Conservation (phyloP, 1,284 basidiomycete genomes). For the Cutaneotrichosporon dermatis region DNA sequence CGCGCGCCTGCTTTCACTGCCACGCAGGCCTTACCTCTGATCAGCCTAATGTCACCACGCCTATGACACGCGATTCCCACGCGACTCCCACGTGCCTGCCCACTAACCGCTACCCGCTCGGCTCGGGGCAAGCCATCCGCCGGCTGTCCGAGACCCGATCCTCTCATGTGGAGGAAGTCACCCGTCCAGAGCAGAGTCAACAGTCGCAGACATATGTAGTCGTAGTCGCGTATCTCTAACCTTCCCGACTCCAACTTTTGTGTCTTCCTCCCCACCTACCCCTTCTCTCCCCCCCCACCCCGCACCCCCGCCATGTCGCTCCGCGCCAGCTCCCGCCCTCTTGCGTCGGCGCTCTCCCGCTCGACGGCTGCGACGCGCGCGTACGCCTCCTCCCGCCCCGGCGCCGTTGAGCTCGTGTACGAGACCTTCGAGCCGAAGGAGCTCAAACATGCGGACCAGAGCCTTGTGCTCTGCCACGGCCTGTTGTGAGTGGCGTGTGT, state of each 20-base stretch:
- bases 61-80: too few relatives aligned
- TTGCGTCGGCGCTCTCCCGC: neutral
- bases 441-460: constrained; percentile 29
- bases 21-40: too few relatives aligned
- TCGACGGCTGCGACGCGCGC: neutral
- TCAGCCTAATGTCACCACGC: too few relatives aligned
- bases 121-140: too few relatives aligned
- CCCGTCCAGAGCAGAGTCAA: too few relatives aligned
- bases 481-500: constrained; percentile 43
- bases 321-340: constrained; percentile 1
- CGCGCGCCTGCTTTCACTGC: too few relatives aligned
- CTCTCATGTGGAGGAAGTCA: too few relatives aligned
- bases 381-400: constrained; percentile 1
- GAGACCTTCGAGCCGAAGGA: constrained; percentile 32
- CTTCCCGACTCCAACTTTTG: neutral
- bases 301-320: neutral
- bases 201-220: too few relatives aligned
- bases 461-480: constrained; percentile 53
- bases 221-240: too few relatives aligned
- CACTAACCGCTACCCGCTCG: too few relatives aligned
- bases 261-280: neutral
- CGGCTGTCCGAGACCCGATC: too few relatives aligned
- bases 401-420: constrained; percentile 39
- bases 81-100: too few relatives aligned
- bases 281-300: neutral